Conservation (phyloP, 1,139 yeast genomes). For the Blastobotrys ciferrii region DNA sequence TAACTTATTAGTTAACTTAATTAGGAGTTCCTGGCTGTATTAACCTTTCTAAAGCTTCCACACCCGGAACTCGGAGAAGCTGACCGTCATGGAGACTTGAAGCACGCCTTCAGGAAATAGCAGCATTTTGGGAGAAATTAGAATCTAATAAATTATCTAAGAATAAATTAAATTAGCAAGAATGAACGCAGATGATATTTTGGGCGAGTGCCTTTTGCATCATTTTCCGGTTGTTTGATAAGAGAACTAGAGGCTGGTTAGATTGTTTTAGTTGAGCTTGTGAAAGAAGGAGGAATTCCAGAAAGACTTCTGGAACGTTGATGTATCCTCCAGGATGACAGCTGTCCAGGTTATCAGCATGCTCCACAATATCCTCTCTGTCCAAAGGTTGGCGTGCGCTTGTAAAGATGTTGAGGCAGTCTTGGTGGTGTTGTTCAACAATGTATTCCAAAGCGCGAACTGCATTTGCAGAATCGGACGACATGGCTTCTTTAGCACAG, state of each 20-base stretch:
- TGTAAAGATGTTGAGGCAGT: background rate
- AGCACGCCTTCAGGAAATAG: no score
- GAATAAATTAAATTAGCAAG: background rate
- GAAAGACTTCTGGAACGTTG: slow-evolving; percentile 4
- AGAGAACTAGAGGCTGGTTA: background rate
- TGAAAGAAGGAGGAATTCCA: background rate
- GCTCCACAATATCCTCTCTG: background rate
- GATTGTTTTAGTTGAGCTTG: background rate
- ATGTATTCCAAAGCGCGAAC: slow-evolving; percentile 1
- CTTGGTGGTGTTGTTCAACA: background rate
- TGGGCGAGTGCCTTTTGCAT: slow-evolving; percentile 1
- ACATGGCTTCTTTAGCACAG: background rate
- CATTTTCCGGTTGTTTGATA: slow-evolving; percentile 3
- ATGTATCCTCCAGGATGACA: slow-evolving; percentile 8
- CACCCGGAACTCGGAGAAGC: no score
- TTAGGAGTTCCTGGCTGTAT: no score
- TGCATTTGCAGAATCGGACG: background rate
- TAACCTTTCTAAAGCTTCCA: no score
- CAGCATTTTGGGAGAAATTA: no score
- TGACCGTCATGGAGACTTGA: no score
- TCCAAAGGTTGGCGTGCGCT: background rate
- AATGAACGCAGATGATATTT: slow-evolving; percentile 1
- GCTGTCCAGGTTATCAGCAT: slow-evolving; percentile 6
- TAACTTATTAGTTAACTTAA: no score
- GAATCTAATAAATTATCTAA: background rate